Conservation (phyloP, 2,329 filamentous ascomycete species). For the Teratosphaeria viscida region DNA sequence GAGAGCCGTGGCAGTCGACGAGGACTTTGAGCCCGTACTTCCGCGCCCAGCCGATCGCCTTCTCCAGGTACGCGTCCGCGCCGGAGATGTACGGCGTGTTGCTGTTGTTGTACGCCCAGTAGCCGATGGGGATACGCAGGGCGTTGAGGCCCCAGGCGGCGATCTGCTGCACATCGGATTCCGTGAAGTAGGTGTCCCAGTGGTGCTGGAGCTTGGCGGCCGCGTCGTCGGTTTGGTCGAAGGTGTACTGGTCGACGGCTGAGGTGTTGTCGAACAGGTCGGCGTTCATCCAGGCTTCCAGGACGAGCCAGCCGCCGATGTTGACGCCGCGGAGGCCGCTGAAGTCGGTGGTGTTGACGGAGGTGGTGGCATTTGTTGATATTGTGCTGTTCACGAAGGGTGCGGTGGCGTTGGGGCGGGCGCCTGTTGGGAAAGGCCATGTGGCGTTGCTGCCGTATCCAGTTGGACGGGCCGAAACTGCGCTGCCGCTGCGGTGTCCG, state of each 20-base stretch:
- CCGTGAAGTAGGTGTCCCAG: constrained; percentile 29
- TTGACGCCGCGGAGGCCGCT: constrained; percentile 25
- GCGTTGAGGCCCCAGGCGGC: constrained; percentile 27
- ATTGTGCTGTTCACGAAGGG: neutral
- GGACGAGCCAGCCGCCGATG: constrained; percentile 28
- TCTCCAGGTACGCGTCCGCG: constrained; percentile 37
- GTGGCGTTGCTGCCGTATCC: neutral
- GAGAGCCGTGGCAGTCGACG: constrained; percentile 43
- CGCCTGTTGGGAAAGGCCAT: neutral
- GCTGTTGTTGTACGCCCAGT: constrained; percentile 40
- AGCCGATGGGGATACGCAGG: constrained; percentile 42
- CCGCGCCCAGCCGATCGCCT: constrained; percentile 40
- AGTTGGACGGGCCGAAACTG: neutral
- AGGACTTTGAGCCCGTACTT: constrained; percentile 36
- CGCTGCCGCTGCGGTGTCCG: neutral
- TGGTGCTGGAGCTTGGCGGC: constrained; percentile 20
- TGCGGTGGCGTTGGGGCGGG: neutral
- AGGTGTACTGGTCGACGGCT: constrained; percentile 30
- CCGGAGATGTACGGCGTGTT: constrained; percentile 35
- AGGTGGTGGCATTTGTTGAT: neutral
- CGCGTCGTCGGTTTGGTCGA: constrained; percentile 25
- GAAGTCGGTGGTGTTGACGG: neutral
- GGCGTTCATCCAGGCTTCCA: constrained; percentile 28
- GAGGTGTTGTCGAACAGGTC: constrained; percentile 25
- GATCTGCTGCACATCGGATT: constrained; percentile 32